Evolutionary conservation across 2,329 filamentous ascomycete genomes (phyloP).

Genomic region (Pseudogymnoascus verrucosus): DNA sequence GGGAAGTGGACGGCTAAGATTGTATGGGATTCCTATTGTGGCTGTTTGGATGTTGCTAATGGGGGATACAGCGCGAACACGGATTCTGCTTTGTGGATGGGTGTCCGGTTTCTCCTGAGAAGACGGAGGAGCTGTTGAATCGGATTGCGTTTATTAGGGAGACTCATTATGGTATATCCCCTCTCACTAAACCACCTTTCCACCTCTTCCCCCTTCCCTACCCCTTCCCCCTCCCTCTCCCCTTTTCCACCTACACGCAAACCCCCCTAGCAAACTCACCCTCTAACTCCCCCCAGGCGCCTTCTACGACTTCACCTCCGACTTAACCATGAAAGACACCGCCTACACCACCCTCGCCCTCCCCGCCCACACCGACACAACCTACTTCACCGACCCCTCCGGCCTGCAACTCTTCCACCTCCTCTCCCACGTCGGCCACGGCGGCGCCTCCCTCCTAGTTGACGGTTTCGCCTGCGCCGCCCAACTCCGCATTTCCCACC

Average conservation of each 20-base stretch:
- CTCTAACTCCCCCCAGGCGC: conserved; percentile 37
- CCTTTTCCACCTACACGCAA: no score
- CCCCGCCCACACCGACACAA: conserved; percentile 84
- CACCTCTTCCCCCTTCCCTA: conserved; percentile 31
- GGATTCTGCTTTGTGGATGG: conserved; percentile 73
- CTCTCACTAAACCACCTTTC: no score
- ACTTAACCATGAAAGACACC: conserved; percentile 80
- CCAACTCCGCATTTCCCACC: conserved; percentile 46
- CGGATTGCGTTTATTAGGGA: conserved; percentile 78
- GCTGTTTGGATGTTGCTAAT: conserved; percentile 12
- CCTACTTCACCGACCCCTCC: conserved; percentile 89
- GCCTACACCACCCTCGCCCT: conserved; percentile 84
- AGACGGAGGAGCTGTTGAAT: conserved; percentile 67
- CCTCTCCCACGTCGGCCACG: conserved; percentile 67
- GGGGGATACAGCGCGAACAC: conserved; percentile 46
- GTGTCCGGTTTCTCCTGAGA: conserved; percentile 59
- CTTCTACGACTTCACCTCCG: conserved; percentile 82
- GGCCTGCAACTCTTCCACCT: conserved; percentile 91
- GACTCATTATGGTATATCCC: conserved; percentile 92
- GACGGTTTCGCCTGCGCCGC: conserved; percentile 74
- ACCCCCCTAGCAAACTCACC: not conserved
- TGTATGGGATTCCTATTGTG: conserved; percentile 32
- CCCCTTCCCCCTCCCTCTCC: not conserved
- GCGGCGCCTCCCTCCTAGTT: conserved; percentile 73
- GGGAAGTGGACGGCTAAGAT: conserved; percentile 57